Base-by-base conservation (phyloP, 2,329 filamentous ascomycete species). In the Dothistroma pini region DNA sequence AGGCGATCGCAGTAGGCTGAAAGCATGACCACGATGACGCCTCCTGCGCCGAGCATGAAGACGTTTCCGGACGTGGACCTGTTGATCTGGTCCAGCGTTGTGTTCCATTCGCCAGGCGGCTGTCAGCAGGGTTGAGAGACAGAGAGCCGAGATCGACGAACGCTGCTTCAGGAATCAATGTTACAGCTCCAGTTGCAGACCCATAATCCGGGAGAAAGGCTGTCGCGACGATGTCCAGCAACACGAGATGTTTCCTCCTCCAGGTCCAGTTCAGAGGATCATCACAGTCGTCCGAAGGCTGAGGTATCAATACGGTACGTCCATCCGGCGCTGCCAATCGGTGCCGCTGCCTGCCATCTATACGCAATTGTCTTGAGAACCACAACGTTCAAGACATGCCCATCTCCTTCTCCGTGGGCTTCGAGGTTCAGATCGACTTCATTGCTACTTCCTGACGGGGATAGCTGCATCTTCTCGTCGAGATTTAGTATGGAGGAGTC, bases 41-140 rank as follows among this genome's bases (percentile, higher is more conserved):
- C 78, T 16, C 76, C 76, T 1, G 75, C 73, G 1, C 79, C 79
- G 1, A 80, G 66, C 75, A 78, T 77, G 67, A 80, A 79, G 38
- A 63, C 60, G 19, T 63, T 59, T 12, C 57, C 57, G 4, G 49
- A 49, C 47, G 59, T 57, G 4, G 57, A 59, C 22, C 59, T 57
- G 16, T 63, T 63, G 47, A 63, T 54, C 9, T 50, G 31, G 25
- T 63, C 50, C 21, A 41, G 44, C 8, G 60, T 34, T 25, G 59
- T 59, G 57, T 52, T 44, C 60, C 60, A 63, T 50, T 56, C 38
- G 32, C 60, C 59, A 19, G 8, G 19, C 38, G 11, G 4, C 3
- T 19, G 31, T 58, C 14, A 51, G 56, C 21, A 60, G 29, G 9
- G 34, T 19, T 6, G n/a, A 51, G n/a, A 9, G 19, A 1, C n/a